Base-by-base conservation (phyloP, 208 protist genomes). In the Jaenimonas drosophilae region DNA sequence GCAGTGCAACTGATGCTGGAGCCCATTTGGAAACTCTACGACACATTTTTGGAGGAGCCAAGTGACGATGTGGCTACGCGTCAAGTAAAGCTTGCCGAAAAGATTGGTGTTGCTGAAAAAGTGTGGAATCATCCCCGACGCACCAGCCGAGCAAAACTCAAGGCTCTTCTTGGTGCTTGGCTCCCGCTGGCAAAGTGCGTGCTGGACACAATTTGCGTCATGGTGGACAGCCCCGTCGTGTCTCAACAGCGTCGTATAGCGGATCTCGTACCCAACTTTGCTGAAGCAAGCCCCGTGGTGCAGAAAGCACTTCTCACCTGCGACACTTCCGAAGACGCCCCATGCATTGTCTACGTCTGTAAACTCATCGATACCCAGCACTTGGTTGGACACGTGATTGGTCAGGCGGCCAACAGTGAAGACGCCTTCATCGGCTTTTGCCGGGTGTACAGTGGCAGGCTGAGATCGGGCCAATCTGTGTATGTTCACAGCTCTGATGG, bases 1-100 rank as follows among this genome's bases (percentile, higher is more conserved):
- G 97, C 96, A 44, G 95, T 98, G 37, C 90, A 98, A 70, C 84
- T 98, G 33, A 82, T 98, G 43, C 78, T 99, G 21, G 82, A 97
- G 49, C 89, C 83, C 26, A 76, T 99, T 49, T 98, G 94, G 94
- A 64, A 91, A 39, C 69, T 98, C n/a, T 98, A 98, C 70, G 48
- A 61, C 17, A 64, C 89, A 9, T 85, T 94, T 49, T 62, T 85
- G 29, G 59, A 68, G 34, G 74, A 64, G 49, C 59, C 46, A 44
- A 77, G 60, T 12, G 77, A 85, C 26, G 95, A 96, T 57, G 81
- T 88, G 9, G 50, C 72, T 5, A 42, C 41, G 30, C 47, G 70
- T 30, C 77, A 95, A 51, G 33, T 79, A 16, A 63, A 60, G 37
- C 62, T 90, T 54, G 43, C 70, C 1, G 49, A 47, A 31, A 89